Evolutionary conservation across 345 rosid genomes (phyloP), one percentile per base, ranked within the genome.

Genomic region (Zanthoxylum bungeanum): DNA sequence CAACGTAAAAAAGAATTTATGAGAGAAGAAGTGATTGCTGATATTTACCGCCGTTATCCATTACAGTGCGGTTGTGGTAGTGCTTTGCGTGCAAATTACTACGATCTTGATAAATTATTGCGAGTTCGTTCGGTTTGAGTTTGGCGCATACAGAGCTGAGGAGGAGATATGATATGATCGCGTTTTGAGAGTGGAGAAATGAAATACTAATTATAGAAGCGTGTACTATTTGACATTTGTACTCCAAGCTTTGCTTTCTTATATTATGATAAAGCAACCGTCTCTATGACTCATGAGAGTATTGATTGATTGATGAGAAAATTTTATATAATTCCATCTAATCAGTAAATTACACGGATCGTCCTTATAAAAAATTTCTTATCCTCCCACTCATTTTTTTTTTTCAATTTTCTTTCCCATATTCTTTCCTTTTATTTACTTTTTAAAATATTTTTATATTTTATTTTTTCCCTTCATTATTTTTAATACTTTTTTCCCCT

Each of bases 31-130:
- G 55, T 4, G 47, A 46, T 49, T 4, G 5, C 42, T 30, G 70
- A 57, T 28, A 76, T 84, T 66, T 16, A 86, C 89, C 89, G 50
- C 80, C 19, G 49, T 19, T 74, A 28, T 86, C 83, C 89, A 86
- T 86, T 72, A 53, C 36, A 27, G 68, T 24, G 69, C 68, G 60
- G 58, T 76, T 47, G n/a, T 5, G 51, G 16, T 4, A 3, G 17
- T 30, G 75, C 49, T n/a, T 31, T 34, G 37, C 10, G 55, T 1
- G 72, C 24, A 31, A n/a, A 74, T 60, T 30, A 39, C 73, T 11
- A 64, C 63, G 75, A 78, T 70, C 76, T 33, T 42, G 75, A 73
- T 60, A 24, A 19, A 40, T 42, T 40, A 19, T 36, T 46, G 36
- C 3, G 30, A 11, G 49, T 60, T 16, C 50, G 49, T 60, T 16